Evolutionary conservation across 2,329 filamentous ascomycete genomes (phyloP), one percentile per base, ranked within the genome.

Genomic region (Lasiodiplodia theobromae): DNA sequence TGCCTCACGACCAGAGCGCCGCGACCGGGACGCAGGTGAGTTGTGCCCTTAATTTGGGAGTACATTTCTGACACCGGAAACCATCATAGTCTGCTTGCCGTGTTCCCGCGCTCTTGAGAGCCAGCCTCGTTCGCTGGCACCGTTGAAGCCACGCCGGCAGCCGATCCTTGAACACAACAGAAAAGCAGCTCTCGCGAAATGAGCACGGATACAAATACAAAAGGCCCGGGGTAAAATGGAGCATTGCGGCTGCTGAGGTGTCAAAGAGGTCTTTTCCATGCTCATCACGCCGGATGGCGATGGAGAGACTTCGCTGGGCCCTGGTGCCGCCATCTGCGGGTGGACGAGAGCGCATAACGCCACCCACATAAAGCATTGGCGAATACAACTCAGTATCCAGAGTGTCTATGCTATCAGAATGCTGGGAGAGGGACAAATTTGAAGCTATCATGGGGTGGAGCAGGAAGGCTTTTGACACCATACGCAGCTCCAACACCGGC

Each of bases 181-280:
- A 18, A 18, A 18, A n/a, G 1, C 44, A 3, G 14, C 44, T 8
- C 21, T 47, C 44, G n/a, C n/a, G 44, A 21, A 47, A 4, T 10
- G 8, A 14, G 11, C 18, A 21, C 21, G 21, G 8, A 47, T n/a
- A 47, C 3, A 47, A 18, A 47, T 14, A 47, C 44, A 21, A 12
- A 1, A 10, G 11, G 2, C 7, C n/a, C 2, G 4, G 18, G 0
- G 7, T 4, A 12, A 11, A 10, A 3, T 2, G n/a, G 2, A 11
- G 0, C 4, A 4, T 1, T 47, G 14, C 44, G 1, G 21, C 14
- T 8, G 7, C 2, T 11, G 21, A 21, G 18, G 7, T 2, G 2
- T 3, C n/a, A 6, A 1, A n/a, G 7, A 10, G 8, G 5, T 10
- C 8, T 1, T 11, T 47, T 7, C 3, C n/a, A n/a, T n/a, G n/a